phyloP scores from a whole-genome alignment of 2,329 filamentous ascomycete genomes.

The Aspergillus tamarii region DNA sequence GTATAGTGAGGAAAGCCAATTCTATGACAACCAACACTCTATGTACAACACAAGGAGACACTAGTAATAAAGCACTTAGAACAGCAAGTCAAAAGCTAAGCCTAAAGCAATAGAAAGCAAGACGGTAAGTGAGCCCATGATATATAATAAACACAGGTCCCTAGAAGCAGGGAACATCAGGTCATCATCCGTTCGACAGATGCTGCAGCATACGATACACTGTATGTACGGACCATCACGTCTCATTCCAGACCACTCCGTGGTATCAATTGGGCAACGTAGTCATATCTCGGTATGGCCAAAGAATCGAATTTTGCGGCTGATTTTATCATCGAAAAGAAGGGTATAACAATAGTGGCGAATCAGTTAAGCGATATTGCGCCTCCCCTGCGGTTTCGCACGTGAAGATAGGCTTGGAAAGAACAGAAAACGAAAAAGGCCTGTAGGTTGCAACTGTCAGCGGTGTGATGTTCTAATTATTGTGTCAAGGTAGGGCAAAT shows the following conservation, averaged over 20 bases:
- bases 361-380: slow-evolving; percentile 72
- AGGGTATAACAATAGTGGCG: slow-evolving; percentile 19
- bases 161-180: neutral
- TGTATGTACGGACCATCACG: neutral
- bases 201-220: neutral
- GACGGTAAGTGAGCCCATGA: neutral
- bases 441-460: slow-evolving; percentile 50
- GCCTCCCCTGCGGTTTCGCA: slow-evolving; percentile 79
- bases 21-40: slow-evolving; percentile 17
- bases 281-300: neutral
- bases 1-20: slow-evolving; percentile 1
- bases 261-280: neutral
- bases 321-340: slow-evolving; percentile 18
- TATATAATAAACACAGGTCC: neutral
- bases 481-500: slow-evolving; percentile 27
- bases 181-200: neutral
- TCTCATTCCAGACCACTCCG: neutral
- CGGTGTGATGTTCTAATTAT: neutral
- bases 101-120: neutral
- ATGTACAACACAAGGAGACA: slow-evolving; percentile 16
- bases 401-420: slow-evolving; percentile 82
- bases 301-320: slow-evolving; percentile 1
- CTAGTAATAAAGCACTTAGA: neutral
- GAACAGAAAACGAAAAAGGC: slow-evolving; percentile 90
- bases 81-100: neutral